A percentile compares a stretch with the other conserved stretches of the same genome.
Evolutionary conservation across 2,329 filamentous ascomycete species (phyloP).

Genomic region (Tolypocladium endophyticum): DNA sequence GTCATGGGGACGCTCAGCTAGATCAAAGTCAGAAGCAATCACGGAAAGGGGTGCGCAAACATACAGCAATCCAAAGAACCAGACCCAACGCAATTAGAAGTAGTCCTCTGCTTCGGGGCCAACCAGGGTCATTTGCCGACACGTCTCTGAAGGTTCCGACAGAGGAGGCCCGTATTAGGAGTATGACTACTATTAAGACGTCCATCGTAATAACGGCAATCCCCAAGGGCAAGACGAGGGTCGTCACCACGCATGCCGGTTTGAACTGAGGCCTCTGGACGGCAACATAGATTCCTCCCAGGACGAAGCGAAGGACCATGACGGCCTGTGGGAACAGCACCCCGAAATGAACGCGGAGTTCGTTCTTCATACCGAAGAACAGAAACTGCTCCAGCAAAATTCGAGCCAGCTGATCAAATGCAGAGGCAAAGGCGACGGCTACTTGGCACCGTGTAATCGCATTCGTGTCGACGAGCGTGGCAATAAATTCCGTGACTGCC

Average conservation of each 20-base stretch:
- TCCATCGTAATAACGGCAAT: constrained; percentile 35
- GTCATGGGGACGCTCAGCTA: constrained; percentile 42
- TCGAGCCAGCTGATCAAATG: constrained; percentile 48
- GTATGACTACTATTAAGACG: constrained; percentile 28
- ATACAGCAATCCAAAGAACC: constrained; percentile 44
- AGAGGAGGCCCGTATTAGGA: constrained; percentile 31
- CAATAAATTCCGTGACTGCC: constrained; percentile 41
- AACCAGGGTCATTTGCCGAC: constrained; percentile 13
- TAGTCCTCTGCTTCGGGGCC: constrained; percentile 27
- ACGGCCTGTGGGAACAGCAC: constrained; percentile 33
- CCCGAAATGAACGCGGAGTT: constrained; percentile 23
- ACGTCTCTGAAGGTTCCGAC: constrained; percentile 21
- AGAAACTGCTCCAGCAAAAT: constrained; percentile 43
- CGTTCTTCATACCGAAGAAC: constrained; percentile 36
- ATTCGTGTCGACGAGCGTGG: constrained; percentile 33
- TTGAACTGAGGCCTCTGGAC: constrained; percentile 41
- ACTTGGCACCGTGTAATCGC: constrained; percentile 38
- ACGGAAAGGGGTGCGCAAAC: too few species aligned
- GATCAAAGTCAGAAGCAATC: constrained; percentile 1
- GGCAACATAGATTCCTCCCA: constrained; percentile 44
- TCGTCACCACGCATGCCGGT: constrained; percentile 39
- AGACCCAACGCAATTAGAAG: constrained; percentile 31
- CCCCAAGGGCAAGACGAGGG: constrained; percentile 32
- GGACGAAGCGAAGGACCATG: constrained; percentile 35
- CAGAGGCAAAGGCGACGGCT: constrained; percentile 37